Conservation (phyloP, 2,329 filamentous ascomycete species). For the Aspergillus niger region DNA sequence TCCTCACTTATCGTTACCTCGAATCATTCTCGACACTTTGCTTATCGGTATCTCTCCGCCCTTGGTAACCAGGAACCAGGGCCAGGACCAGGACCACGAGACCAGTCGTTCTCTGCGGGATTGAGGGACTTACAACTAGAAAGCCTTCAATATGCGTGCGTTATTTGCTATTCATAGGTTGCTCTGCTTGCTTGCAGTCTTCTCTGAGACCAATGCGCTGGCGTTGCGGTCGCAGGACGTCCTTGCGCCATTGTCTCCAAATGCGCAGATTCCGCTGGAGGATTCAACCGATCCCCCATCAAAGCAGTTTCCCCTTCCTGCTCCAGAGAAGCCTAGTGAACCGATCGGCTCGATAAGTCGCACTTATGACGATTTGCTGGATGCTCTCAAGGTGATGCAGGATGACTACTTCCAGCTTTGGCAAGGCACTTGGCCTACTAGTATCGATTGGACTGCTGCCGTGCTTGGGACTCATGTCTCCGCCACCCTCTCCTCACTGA, state of each 20-base stretch:
- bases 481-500: conserved; percentile 70
- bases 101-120: neutral
- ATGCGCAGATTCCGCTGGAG: conserved; percentile 16
- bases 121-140: conserved; percentile 1
- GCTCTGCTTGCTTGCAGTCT: conserved; percentile 27
- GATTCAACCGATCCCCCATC: conserved; percentile 11
- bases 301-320: conserved; percentile 19
- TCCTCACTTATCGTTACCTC: conserved; percentile 5
- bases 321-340: conserved; percentile 23
- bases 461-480: conserved; percentile 80
- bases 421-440: conserved; percentile 77
- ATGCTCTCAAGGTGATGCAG: conserved; percentile 75
- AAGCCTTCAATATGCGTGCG: conserved; percentile 13
- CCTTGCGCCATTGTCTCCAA: conserved; percentile 17
- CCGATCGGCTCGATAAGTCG: conserved; percentile 13
- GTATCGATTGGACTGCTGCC: conserved; percentile 93
- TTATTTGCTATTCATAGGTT: conserved; percentile 23
- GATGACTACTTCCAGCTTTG: conserved; percentile 73
- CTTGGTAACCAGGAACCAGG: neutral
- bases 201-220: conserved; percentile 31
- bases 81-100: neutral
- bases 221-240: conserved; percentile 32
- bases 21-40: neutral
- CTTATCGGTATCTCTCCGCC: conserved; percentile 3
- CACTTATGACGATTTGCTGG: conserved; percentile 51